A percentile compares a stretch with the other conserved stretches of the same genome.
phyloP scores from a whole-genome alignment of 2,329 filamentous ascomycete species.

The Neonectria magnoliae region DNA sequence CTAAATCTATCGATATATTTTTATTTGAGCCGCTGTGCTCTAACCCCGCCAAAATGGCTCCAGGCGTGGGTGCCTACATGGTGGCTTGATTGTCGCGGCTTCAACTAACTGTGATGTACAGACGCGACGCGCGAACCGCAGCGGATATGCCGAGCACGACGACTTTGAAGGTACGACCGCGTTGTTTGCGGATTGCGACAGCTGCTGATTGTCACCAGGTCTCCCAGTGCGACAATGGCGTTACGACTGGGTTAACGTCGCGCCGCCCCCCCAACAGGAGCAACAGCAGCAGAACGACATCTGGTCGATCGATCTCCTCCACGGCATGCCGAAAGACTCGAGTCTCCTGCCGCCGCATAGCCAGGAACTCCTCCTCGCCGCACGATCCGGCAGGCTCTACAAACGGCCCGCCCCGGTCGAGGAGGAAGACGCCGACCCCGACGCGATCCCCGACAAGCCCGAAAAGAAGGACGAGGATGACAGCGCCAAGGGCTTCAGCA shows the following conservation, averaged over 20 bases:
- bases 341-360: constrained; percentile 80
- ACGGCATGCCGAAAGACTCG: constrained; percentile 86
- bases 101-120: constrained; percentile 45
- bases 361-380: constrained; percentile 83
- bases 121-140: constrained; percentile 67
- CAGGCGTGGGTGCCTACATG: constrained; percentile 47
- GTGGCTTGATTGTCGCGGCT: constrained; percentile 12
- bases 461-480: constrained; percentile 74
- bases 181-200: constrained; percentile 1
- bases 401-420: constrained; percentile 74
- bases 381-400: constrained; percentile 79
- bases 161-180: constrained; percentile 64
- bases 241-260: constrained; percentile 74
- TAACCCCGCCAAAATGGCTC: constrained; percentile 49
- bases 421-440: constrained; percentile 66
- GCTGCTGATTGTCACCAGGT: constrained; percentile 60
- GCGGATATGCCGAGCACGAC: constrained; percentile 68
- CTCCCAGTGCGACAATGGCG: constrained; percentile 93
- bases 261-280: constrained; percentile 72
- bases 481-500: constrained; percentile 61
- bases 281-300: constrained; percentile 70
- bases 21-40: constrained; percentile 1
- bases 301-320: constrained; percentile 79
- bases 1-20: constrained; percentile 3
- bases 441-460: constrained; percentile 59